Conservation (phyloP, 768 basidiomycete species). For the Pleurotus platypus region DNA sequence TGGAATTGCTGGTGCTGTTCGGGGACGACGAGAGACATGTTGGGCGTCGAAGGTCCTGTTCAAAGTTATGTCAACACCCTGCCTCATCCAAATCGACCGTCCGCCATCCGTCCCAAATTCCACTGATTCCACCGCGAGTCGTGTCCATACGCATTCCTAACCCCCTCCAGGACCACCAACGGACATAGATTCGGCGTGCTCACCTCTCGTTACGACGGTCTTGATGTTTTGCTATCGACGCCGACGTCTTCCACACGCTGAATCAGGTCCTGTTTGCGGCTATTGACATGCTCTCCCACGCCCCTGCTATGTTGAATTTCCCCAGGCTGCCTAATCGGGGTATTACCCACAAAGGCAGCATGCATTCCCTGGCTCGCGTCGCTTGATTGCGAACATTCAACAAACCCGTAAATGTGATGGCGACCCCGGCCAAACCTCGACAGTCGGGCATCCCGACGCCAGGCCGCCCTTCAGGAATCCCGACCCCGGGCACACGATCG, state of each 20-base stretch:
- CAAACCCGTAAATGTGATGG: slow-evolving; percentile 2
- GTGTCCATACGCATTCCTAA: neutral
- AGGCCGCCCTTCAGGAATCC: slow-evolving; percentile 45
- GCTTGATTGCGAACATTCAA: neutral
- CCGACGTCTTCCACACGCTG: neutral
- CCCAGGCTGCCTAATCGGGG: neutral
- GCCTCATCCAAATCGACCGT: slow-evolving; percentile 11
- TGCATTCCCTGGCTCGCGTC: neutral
- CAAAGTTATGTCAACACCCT: slow-evolving; percentile 4
- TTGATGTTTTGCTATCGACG: slow-evolving; percentile 3
- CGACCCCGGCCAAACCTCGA: slow-evolving; percentile 39
- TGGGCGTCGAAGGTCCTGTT: slow-evolving; percentile 19
- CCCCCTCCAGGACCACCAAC: neutral
- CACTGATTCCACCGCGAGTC: neutral
- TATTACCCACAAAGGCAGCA: neutral
- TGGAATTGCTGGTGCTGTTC: slow-evolving; percentile 96
- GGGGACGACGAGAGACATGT: slow-evolving; percentile 96
- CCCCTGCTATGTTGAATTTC: neutral
- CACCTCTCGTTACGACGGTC: slow-evolving; percentile 4
- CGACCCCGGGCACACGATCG: slow-evolving; percentile 62
- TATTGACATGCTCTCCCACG: neutral
- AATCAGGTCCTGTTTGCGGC: neutral
- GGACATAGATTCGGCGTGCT: slow-evolving; percentile 3
- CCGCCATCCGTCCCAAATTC: slow-evolving; percentile 15
- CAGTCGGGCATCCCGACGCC: slow-evolving; percentile 40